phyloP scores from a whole-genome alignment of 495 filamentous ascomycete genomes.

The Penicillium paxilli region DNA sequence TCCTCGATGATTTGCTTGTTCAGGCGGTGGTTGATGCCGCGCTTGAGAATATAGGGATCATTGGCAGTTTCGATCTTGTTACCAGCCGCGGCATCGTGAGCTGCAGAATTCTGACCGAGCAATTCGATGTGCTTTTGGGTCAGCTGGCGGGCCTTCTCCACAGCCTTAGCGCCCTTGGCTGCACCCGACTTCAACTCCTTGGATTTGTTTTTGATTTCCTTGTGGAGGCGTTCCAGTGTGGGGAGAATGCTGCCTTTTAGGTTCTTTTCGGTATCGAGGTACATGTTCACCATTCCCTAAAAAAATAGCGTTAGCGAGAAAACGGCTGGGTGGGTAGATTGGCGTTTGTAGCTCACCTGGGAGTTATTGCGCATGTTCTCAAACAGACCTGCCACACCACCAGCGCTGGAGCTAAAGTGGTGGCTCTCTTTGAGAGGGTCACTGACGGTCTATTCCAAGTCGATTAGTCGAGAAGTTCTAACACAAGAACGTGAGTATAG shows the following conservation, averaged over 20 bases:
- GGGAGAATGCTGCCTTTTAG: slow-evolving; percentile 82
- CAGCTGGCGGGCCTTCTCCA: slow-evolving; percentile 79
- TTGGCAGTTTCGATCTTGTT: slow-evolving; percentile 63
- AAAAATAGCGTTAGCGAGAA: neutral
- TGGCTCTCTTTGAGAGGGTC: slow-evolving; percentile 83
- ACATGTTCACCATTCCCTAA: slow-evolving; percentile 78
- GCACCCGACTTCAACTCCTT: slow-evolving; percentile 86
- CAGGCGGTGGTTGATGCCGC: slow-evolving; percentile 78
- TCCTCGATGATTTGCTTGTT: slow-evolving; percentile 91
- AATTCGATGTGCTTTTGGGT: slow-evolving; percentile 98
- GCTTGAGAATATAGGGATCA: slow-evolving; percentile 86
- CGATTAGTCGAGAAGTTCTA: too few species aligned
- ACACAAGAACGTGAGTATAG: too few species aligned
- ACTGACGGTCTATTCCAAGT: slow-evolving; percentile 64
- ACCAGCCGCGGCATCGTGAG: slow-evolving; percentile 67
- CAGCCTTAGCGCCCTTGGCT: slow-evolving; percentile 82
- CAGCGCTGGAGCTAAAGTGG: slow-evolving; percentile 85
- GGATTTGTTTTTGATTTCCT: slow-evolving; percentile 92
- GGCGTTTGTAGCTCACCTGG: slow-evolving; percentile 52
- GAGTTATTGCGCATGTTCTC: slow-evolving; percentile 92
- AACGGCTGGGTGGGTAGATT: neutral
- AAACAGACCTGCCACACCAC: slow-evolving; percentile 84
- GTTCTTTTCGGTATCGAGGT: slow-evolving; percentile 83
- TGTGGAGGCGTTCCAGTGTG: slow-evolving; percentile 84
- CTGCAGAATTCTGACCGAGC: slow-evolving; percentile 77